Base-by-base conservation (phyloP, 192 early-diverging fungal species). In the Coemansia sp. region DNA sequence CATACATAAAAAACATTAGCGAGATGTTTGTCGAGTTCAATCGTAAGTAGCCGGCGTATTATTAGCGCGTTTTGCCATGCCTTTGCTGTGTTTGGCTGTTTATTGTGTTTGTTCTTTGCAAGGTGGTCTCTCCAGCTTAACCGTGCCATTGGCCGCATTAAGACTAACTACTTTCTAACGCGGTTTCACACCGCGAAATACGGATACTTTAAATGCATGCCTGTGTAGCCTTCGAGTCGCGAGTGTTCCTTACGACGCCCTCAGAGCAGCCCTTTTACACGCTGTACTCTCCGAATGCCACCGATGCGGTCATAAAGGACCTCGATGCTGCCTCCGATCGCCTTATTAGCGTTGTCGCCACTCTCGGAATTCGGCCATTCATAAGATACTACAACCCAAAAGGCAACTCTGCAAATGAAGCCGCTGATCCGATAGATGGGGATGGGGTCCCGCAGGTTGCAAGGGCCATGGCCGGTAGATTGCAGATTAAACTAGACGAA, bases 401-500 rank as follows among this genome's bases (percentile, higher is more conserved):
- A 19, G 24, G 46, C 16, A 22, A 49, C 22, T 30, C 50, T n/a
- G n/a, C 29, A 30, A 49, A 35, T n/a, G 45, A 18, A 28, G 53
- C 0, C 23, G 29, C 27, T n/a, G 34, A 20, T 18, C 0, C 50
- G 4, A 22, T 20, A 14, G 14, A n/a, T n/a, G n/a, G 14, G 1
- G 16, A 28, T 39, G 11, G 23, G 0, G 30, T 18, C 10, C 75
- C 75, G 11, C 60, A 48, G 23, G 60, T 78, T 46, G 73, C 78
- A 20, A 60, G 72, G 42, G 62, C 62, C 0, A 72, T 83, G 67
- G 78, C 78, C 10, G 58, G 58, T 3, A 64, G 90, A 74, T 68
- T 99, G 9, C 83, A 81, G 19, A 24, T 42, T 6, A 81, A 81
- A 34, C 56, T 94, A 0, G 91, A 93, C 16, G 83, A 91, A 1